A percentile compares a stretch with the other conserved stretches of the same genome.
Evolutionary conservation across 2,329 filamentous ascomycete genomes (phyloP).

Genomic region (Fusarium mangiferae): DNA sequence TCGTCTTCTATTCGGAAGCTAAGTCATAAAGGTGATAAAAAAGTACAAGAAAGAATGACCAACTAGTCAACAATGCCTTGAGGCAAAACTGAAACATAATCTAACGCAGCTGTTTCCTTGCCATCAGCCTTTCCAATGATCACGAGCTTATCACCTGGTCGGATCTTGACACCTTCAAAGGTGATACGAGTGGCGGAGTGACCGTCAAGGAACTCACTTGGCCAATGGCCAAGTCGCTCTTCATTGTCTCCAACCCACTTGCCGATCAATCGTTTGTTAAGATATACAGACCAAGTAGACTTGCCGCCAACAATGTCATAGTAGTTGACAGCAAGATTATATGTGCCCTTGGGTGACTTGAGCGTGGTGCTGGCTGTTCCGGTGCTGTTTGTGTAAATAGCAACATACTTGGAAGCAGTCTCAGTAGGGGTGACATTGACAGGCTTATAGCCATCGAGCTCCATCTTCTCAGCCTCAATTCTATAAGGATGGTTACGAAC

Average conservation of each 20-base stretch:
- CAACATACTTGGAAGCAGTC: conserved; percentile 58
- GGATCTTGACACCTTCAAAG: conserved; percentile 61
- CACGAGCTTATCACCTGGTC: conserved; percentile 62
- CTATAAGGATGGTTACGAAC: conserved; percentile 71
- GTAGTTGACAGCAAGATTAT: conserved; percentile 74
- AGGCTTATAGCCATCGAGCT: conserved; percentile 65
- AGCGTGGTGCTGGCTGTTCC: conserved; percentile 13
- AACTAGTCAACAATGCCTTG: conserved; percentile 21
- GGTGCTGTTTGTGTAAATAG: conserved; percentile 9
- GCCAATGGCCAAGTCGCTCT: conserved; percentile 66
- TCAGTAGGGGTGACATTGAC: conserved; percentile 68
- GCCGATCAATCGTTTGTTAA: conserved; percentile 65
- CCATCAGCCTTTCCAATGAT: conserved; percentile 69
- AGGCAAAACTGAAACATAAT: conserved; percentile 73
- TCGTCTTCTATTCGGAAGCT: neutral
- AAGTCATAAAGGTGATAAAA: neutral
- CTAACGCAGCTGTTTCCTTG: conserved; percentile 71
- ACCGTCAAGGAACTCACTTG: conserved; percentile 69
- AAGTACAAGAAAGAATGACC: neutral
- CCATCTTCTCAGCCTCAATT: conserved; percentile 76
- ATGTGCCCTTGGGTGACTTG: conserved; percentile 54
- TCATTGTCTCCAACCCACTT: conserved; percentile 70
- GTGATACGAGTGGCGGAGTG: conserved; percentile 72
- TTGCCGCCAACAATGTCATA: conserved; percentile 70
- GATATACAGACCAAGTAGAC: conserved; percentile 63